Conservation (phyloP, 2,329 filamentous ascomycete genomes). For the Rutstroemia sp. region DNA sequence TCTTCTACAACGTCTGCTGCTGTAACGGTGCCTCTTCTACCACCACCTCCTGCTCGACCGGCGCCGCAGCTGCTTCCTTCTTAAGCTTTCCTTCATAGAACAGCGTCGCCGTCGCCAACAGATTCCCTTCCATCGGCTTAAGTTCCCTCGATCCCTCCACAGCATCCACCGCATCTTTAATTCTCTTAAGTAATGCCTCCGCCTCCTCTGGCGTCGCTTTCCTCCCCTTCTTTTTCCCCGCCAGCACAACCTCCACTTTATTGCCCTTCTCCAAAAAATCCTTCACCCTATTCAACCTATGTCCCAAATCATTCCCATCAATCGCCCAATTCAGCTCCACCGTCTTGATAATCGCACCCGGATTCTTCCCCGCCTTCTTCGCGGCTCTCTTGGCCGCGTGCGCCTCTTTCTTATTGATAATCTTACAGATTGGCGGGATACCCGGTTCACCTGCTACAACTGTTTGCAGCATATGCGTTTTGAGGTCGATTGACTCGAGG, state of each 20-base stretch:
- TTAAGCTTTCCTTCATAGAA: conserved; percentile 34
- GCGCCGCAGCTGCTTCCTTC: neutral
- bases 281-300: conserved; percentile 58
- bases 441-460: conserved; percentile 32
- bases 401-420: conserved; percentile 52
- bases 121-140: conserved; percentile 38
- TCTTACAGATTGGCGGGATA: conserved; percentile 41
- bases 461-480: conserved; percentile 43
- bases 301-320: conserved; percentile 63
- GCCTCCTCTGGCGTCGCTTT: conserved; percentile 55
- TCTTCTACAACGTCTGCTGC: neutral
- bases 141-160: conserved; percentile 36
- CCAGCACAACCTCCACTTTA: conserved; percentile 66
- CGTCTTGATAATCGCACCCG: conserved; percentile 51
- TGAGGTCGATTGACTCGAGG: conserved; percentile 40
- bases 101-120: conserved; percentile 38
- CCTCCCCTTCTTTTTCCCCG: conserved; percentile 56
- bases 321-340: conserved; percentile 92
- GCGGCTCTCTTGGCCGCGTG: conserved; percentile 36
- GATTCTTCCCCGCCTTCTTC: conserved; percentile 31
- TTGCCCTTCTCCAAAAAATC: conserved; percentile 68
- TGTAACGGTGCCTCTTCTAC: neutral
- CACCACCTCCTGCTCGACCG: neutral
- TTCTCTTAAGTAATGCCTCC: conserved; percentile 44
- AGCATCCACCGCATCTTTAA: conserved; percentile 35